Base-by-base conservation (phyloP, 805 yeast genomes). In the Kuraishia capsulata region DNA sequence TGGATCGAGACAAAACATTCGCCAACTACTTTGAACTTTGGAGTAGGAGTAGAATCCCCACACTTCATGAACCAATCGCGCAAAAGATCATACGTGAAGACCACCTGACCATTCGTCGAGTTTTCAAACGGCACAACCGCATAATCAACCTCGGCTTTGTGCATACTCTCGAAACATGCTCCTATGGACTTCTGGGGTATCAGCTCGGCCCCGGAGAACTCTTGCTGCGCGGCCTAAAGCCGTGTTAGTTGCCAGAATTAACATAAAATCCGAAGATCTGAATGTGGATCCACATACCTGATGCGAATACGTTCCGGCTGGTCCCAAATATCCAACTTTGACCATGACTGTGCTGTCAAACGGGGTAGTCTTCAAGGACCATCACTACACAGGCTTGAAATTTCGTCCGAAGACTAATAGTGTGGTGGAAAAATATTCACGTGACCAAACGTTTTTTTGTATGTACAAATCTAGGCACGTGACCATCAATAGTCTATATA, bases 61-160 rank as follows among this genome's bases (percentile, higher is more conserved):
- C 33, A 17, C 17, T 46, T 46, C n/a, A 55, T 43, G 41, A 67
- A 69, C 73, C 79, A 73, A 51, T 83, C 88, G 44, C 95, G 64
- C 23, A 90, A 63, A 11, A 88, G 62, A 52, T 88, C 96, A 54
- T 85, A 80, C 0, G 96, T 85, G 52, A 81, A 74, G 1, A 80
- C 83, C 5, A 92, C 98, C 47, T 82, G 89, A 0, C 98, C 98
- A 57, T 90, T 92, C 2, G 97, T 82, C 3, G 97, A 88, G 61
- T 90, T 90, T 51, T 90, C 97, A 48, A 86, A 74, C 1, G 98
- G 98, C 2, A 92, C 82, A 9, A 88, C 81, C 0, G 90, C 79
- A 51, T 65, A 78, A 38, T 78, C 79, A n/a, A 77, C 78, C 3
- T 50, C 47, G 16, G 60, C 60, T 9, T 65, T 60, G 3, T 57